Conservation (phyloP, 2,329 filamentous ascomycete genomes). For the Penicillium sp. region DNA sequence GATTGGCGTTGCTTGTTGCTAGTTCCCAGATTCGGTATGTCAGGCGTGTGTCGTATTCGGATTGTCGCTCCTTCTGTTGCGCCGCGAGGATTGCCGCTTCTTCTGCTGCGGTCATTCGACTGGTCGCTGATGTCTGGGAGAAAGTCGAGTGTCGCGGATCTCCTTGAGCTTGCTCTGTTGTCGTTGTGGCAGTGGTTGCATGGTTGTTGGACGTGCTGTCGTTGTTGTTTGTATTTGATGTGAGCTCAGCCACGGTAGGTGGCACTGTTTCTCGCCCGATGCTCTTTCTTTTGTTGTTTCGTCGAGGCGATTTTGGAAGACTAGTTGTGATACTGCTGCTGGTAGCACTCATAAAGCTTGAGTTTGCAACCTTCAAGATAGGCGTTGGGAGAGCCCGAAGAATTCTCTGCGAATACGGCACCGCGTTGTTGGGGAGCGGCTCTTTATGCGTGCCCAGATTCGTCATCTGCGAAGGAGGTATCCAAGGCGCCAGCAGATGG, state of each 20-base stretch:
- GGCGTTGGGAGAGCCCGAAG: slow-evolving; percentile 85
- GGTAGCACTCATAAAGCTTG: slow-evolving; percentile 88
- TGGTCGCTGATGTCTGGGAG: slow-evolving; percentile 1
- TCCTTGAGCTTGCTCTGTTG: not conserved
- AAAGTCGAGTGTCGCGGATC: slow-evolving; percentile 1
- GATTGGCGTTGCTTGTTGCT: slow-evolving; percentile 86
- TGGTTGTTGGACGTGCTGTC: not conserved
- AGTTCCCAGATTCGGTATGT: slow-evolving; percentile 94
- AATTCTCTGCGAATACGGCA: slow-evolving; percentile 88
- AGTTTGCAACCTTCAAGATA: slow-evolving; percentile 89
- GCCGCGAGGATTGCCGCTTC: slow-evolving; percentile 17
- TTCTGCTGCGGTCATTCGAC: not conserved
- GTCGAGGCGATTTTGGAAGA: slow-evolving; percentile 62
- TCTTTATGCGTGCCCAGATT: slow-evolving; percentile 70
- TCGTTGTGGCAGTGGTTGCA: not conserved
- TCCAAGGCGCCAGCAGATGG: slow-evolving; percentile 85
- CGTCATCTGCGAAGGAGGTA: slow-evolving; percentile 89
- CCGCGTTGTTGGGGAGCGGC: slow-evolving; percentile 73
- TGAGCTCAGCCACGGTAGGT: slow-evolving; percentile 46
- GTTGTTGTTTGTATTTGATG: not conserved
- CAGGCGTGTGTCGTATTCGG: slow-evolving; percentile 72
- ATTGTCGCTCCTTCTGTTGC: slow-evolving; percentile 35
- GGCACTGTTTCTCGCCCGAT: slow-evolving; percentile 35
- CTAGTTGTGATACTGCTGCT: slow-evolving; percentile 80
- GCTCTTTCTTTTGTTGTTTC: slow-evolving; percentile 55